Base-by-base conservation (phyloP, 2,329 filamentous ascomycete species). In the Neospermospora avenae region DNA sequence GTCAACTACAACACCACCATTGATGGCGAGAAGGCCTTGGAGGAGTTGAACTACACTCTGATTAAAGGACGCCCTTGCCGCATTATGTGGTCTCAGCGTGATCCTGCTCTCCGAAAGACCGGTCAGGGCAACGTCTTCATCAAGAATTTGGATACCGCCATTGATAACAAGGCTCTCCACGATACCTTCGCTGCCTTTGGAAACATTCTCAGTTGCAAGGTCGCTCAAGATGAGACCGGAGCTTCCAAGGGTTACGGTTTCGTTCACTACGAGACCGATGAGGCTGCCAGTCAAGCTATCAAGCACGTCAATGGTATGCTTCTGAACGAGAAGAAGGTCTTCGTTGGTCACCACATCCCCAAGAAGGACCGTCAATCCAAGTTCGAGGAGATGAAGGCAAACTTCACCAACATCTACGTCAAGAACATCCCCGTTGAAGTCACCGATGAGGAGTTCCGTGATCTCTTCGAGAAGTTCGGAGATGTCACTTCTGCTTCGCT, bases 311-410 rank as follows among this genome's bases (percentile, higher is more conserved):
- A 99, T 77, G 95, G 95, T 77, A 99, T 99, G 95, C 83, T 99
- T 76, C 80, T 99, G 75, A 99, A 99, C 81, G 95, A 99, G 86
- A 99, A 99, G 89, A 99, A 99, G 86, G 95, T 99, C 67, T 99
- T 96, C 71, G 95, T 99, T 70, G 95, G 95, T 67, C 93, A 97
- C 80, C 95, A 99, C 81, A 98, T 99, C 73, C 93, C 95, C 77
- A 98, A 98, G 89, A 98, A 98, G 85, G 95, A 99, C 75, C 93
- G 95, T 72, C 95, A 98, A 85, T 96, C 91, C 91, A 99, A 99
- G 82, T 98, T 98, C 71, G 95, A 99, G 82, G 95, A 99, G 84
- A 99, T 99, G 93, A 99, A 99, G 88, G 95, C 95, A 78, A 99
- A 99, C 84, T 99, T 96, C 85, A 99, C 95, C 82, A 99, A 99